Conservation (phyloP, 1,284 basidiomycete genomes). For the Athelia psychrophila region DNA sequence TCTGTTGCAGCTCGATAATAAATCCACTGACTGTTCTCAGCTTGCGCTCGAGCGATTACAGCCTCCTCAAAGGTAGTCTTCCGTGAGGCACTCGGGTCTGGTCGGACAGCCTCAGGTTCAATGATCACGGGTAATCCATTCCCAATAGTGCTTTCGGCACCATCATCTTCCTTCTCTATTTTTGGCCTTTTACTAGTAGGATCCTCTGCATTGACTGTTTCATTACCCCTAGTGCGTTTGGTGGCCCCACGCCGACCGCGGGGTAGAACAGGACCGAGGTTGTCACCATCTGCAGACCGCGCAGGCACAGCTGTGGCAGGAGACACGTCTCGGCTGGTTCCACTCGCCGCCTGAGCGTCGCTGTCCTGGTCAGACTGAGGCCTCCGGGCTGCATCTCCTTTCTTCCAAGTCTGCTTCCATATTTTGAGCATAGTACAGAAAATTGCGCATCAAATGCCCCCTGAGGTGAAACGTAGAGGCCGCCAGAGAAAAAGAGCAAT, state of each 20-base stretch:
- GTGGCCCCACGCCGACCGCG: constrained; percentile 5
- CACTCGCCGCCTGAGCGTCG: constrained; percentile 19
- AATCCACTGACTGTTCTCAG: constrained; percentile 29
- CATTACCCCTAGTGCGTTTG: constrained; percentile 1
- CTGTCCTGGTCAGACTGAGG: constrained; percentile 18
- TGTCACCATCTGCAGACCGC: constrained; percentile 14
- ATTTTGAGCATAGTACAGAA: constrained; percentile 44
- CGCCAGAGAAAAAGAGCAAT: too few species aligned
- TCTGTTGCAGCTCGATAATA: background rate
- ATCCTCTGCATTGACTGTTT: background rate
- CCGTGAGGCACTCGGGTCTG: constrained; percentile 10
- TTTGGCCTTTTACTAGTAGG: background rate
- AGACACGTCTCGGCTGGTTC: constrained; percentile 25
- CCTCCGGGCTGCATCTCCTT: constrained; percentile 20
- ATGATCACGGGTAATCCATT: constrained; percentile 27
- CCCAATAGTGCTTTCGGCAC: constrained; percentile 10
- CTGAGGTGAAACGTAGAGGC: background rate
- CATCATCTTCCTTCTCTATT: background rate
- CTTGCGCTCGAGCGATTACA: constrained; percentile 24
- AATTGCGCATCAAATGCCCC: too few species aligned
- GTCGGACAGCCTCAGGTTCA: constrained; percentile 15
- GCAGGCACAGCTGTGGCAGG: constrained; percentile 28
- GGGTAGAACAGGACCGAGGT: constrained; percentile 17
- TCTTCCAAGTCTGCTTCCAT: constrained; percentile 51
- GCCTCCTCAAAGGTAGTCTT: constrained; percentile 17